These are phyloP conservation scores for Colletotrichum sp. DNA, from an alignment of 2,329 filamentous ascomycete genomes.

Conservation along the genomic window DNA sequence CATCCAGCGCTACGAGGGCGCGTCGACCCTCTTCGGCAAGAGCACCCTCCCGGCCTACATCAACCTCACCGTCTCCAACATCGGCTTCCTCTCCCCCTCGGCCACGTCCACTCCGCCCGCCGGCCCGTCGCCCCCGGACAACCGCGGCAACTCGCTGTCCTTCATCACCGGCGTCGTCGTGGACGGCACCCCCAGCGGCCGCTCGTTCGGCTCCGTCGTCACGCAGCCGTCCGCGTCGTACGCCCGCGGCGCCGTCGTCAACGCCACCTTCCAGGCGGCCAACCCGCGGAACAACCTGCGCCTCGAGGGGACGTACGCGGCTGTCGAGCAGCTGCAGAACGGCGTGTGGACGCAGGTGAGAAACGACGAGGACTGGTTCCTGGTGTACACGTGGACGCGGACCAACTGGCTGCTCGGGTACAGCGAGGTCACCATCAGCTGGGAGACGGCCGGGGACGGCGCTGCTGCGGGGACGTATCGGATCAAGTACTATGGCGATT, in stretches of 20 bases:
- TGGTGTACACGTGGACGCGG: slow-evolving; percentile 82
- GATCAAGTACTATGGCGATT: slow-evolving; percentile 84
- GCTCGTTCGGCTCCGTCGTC: slow-evolving; percentile 73
- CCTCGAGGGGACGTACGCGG: slow-evolving; percentile 77
- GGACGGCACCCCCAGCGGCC: slow-evolving; percentile 71
- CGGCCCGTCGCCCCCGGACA: slow-evolving; percentile 77
- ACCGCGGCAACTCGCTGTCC: slow-evolving; percentile 74
- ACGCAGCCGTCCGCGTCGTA: slow-evolving; percentile 60
- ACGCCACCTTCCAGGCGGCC: slow-evolving; percentile 78
- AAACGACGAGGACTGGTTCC: slow-evolving; percentile 81
- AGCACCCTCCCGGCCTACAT: slow-evolving; percentile 87
- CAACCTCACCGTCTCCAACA: slow-evolving; percentile 78
- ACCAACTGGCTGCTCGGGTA: slow-evolving; percentile 72
- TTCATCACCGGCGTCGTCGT: slow-evolving; percentile 83
- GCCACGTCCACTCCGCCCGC: slow-evolving; percentile 46
- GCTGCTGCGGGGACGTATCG: slow-evolving; percentile 73
- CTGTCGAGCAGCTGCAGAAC: slow-evolving; percentile 67
- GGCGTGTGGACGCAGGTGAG: slow-evolving; percentile 68
- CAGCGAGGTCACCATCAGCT: slow-evolving; percentile 79
- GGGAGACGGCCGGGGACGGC: slow-evolving; percentile 66
- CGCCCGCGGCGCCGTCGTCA: slow-evolving; percentile 64
- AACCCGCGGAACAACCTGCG: slow-evolving; percentile 90
- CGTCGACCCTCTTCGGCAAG: slow-evolving; percentile 85
- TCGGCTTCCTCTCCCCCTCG: slow-evolving; percentile 67
- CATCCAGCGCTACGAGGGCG: slow-evolving; percentile 93